Conservation (phyloP, 1,284 basidiomycete genomes). For the Austroboletus niveus region DNA sequence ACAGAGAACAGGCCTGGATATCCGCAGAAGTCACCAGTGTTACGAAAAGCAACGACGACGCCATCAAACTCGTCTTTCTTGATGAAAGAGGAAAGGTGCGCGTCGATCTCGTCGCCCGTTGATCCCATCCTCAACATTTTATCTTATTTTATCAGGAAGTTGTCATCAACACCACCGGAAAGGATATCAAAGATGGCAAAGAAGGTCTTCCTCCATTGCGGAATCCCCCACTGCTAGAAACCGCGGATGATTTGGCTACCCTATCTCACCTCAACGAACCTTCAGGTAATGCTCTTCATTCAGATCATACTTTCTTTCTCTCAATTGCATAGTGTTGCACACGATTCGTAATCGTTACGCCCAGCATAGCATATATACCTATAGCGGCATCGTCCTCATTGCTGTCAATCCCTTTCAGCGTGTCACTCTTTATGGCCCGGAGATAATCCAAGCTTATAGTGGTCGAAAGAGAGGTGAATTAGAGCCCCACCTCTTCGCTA, state of each 20-base stretch:
- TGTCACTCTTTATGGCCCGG: constrained; percentile 89
- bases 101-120: constrained; percentile 13
- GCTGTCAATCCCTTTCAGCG: constrained; percentile 98
- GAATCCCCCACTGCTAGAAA: constrained; percentile 95
- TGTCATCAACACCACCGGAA: constrained; percentile 71
- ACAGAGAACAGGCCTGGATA: constrained; percentile 92
- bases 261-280: constrained; percentile 98
- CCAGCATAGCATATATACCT: constrained; percentile 97
- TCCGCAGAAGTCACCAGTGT: constrained; percentile 78
- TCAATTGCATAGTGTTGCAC: constrained; percentile 71
- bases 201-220: constrained; percentile 87
- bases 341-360: constrained; percentile 97
- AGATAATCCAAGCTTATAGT: constrained; percentile 97
- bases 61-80: constrained; percentile 75
- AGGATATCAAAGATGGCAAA: constrained; percentile 73
- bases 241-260: constrained; percentile 96
- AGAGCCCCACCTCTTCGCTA: constrained; percentile 98
- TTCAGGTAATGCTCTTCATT: constrained; percentile 60
- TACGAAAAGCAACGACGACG: constrained; percentile 60
- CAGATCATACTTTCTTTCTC: background rate
- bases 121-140: constrained; percentile 8
- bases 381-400: constrained; percentile 97
- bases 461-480: constrained; percentile 91
- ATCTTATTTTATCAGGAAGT: constrained; percentile 56
- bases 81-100: constrained; percentile 86